Evolutionary conservation across 768 basidiomycete species (phyloP), one percentile per base, ranked within the genome.

Genomic region (Rhodotorula diobovata): DNA sequence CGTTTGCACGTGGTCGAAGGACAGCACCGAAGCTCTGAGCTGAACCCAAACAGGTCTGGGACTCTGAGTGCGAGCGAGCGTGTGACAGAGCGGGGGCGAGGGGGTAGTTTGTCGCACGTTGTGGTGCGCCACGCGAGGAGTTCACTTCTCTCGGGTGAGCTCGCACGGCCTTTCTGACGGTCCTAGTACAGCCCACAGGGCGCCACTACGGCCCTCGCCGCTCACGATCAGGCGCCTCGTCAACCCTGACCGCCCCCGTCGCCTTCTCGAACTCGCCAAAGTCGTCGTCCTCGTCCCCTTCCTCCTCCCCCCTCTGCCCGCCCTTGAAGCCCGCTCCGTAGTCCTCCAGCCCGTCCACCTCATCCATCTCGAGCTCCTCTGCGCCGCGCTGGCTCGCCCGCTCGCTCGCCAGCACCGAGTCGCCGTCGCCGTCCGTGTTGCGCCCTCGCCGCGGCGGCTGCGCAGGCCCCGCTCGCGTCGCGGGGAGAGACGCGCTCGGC

Each of bases 381-480:
- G 54, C 67, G 12, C 66, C 60, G 16, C 20, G 35, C 56, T 66
- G 53, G 23, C 63, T 61, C 51, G 53, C 30, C 14, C 45, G 45
- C 43, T 48, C 57, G 10, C 68, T 77, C 20, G 81, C 81, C 21
- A 81, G 80, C 9, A 81, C 81, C 37, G 81, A 81, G 9, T 79
- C 80, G 2, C 79, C 80, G 57, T 76, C 79, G 16, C 37, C 37
- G 37, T 39, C 57, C 37, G 57, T 16, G 25, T 58, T 39, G 15
- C 74, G 41, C 64, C 69, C n/a, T n/a, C n/a, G 70, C 46, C 54
- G 56, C 50, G 25, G 46, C 35, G 6, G 43, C 12, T 12, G 45
- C 9, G 21, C 20, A 25, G 3, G 3, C 12, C 4, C n/a, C 37
- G 21, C 9, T 51, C 11, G 8, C 28, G 11, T 10, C 8, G n/a